Base-by-base conservation (phyloP, 371 early-diverging fungal genomes). In the Batkoa obscura region DNA sequence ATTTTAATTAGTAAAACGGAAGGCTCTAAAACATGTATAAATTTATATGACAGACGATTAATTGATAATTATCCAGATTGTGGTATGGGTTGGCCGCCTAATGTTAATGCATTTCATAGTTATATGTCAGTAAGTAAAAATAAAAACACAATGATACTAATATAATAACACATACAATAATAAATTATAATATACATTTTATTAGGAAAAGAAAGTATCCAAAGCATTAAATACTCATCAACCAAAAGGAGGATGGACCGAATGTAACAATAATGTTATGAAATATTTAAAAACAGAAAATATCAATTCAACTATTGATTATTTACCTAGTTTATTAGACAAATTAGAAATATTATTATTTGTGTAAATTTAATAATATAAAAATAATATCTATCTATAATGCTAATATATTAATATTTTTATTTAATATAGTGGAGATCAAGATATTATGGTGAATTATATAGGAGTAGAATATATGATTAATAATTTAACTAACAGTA, bases 31-130 rank as follows among this genome's bases (percentile, higher is more conserved):
- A 53, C 58, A 12, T 90, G 90, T 62, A 58, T 85, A 33, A 90
- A 90, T 61, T 73, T 79, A 64, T 90, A 88, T 60, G 90, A 90
- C 62, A 80, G 86, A 36, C 77, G 90, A 36, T 49, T 81, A 8
- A 64, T 64, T 34, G 84, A 87, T 45, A 64, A 62, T 3, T 72
- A 60, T 47, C 79, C 80, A 1, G 67, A 66, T 0, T 90, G 90
- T 60, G 90, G 90, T 4, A 59, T 78, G 50, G 54, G 58, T 0
- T 90, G 90, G 90, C 90, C 90, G 0, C 62, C 75, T 49, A 81
- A 53, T 30, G 53, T 53, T 5, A 32, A 41, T 36, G 12, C 6
- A 2, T 53, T 53, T 41, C 35, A 33, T 31, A 36, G 17, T 31
- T 53, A 53, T 41, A 17, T 53, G 53, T 39, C 42, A 10, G 53